Evolutionary conservation across 306 rosid species (phyloP), one percentile per base, ranked within the genome.

Genomic region (Cicer chorassanicum): DNA sequence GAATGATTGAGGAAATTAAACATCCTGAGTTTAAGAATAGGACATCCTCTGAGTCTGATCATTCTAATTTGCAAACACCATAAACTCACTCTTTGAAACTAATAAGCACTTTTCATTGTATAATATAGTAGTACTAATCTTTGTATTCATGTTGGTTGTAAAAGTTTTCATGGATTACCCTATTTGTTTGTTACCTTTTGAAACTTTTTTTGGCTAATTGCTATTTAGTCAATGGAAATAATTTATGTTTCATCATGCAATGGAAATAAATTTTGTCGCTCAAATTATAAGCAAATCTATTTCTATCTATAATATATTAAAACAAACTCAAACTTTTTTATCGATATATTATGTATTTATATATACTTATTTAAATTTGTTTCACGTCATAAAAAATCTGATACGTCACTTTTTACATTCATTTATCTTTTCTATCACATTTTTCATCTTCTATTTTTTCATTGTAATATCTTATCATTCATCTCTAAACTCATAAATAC

Each of bases 1-100:
- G 74, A 71, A 89, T 89, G 93, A 70, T 91, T 5, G 95, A 88
- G 82, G 91, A 91, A 64, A 75, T 89, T 21, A 76, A 85, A 73
- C 90, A 84, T 6, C 86, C 87, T 7, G 87, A 81, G 60, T 65
- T 79, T 66, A 89, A 73, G 72, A 83, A 82, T 63, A 36, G 90
- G 68, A 51, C 82, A 21, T 89, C 95, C 53, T 83, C 93, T 9
- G 97, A 82, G 68, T 89, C 96, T 6, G 95, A 86, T 12, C 13
- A 60, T 69, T 81, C 89, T 41, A 74, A 77, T 62, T 69, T 82
- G 78, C 89, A 80, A 15, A 87, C 92, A 68, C 93, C 92, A 18
- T 86, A 70, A 53, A 34, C 16, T 66, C 8, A 43, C 62, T 69
- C 74, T 50, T 50, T 68, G 34, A 7, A 49, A 66, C 38, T 34